These are phyloP conservation scores for Kluyveromyces siamensis DNA, from an alignment of 805 yeast genomes.

Conservation along the genomic window DNA sequence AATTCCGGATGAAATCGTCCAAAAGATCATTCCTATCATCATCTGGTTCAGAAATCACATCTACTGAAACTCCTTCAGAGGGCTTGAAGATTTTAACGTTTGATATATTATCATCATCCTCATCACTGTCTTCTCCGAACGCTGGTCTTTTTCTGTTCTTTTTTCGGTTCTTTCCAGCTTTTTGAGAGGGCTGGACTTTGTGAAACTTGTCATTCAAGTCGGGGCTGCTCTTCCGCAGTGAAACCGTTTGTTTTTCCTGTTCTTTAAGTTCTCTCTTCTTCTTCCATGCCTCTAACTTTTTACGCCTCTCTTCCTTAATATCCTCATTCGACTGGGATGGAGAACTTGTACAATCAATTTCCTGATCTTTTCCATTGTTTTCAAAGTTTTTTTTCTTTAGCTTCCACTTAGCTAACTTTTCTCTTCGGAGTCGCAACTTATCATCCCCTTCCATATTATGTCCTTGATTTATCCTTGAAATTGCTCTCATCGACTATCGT, in stretches of 20 bases:
- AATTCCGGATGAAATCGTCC: slow-evolving; percentile 36
- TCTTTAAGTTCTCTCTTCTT: slow-evolving; percentile 28
- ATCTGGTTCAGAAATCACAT: neutral
- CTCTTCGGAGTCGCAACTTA: slow-evolving; percentile 8
- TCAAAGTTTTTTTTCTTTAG: slow-evolving; percentile 4
- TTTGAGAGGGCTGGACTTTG: neutral
- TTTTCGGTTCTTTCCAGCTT: neutral
- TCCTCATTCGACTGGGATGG: slow-evolving; percentile 2
- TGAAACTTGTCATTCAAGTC: neutral
- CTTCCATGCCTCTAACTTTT: slow-evolving; percentile 46
- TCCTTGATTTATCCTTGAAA: neutral
- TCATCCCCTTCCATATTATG: slow-evolving; percentile 1
- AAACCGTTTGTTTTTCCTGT: neutral
- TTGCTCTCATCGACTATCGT: neutral
- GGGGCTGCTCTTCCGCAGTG: neutral
- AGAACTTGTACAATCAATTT: neutral
- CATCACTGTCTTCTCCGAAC: slow-evolving; percentile 26
- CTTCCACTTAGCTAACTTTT: slow-evolving; percentile 2
- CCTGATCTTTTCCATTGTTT: neutral
- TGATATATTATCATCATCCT: neutral
- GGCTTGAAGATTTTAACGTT: slow-evolving; percentile 14
- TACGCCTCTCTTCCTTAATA: slow-evolving; percentile 24
- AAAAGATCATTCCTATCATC: slow-evolving; percentile 33
- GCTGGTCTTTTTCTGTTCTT: slow-evolving; percentile 8
- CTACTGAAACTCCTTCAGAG: slow-evolving; percentile 7